Conservation (phyloP, 352 stramenopile species). For the Globisporangium abappressorium region DNA sequence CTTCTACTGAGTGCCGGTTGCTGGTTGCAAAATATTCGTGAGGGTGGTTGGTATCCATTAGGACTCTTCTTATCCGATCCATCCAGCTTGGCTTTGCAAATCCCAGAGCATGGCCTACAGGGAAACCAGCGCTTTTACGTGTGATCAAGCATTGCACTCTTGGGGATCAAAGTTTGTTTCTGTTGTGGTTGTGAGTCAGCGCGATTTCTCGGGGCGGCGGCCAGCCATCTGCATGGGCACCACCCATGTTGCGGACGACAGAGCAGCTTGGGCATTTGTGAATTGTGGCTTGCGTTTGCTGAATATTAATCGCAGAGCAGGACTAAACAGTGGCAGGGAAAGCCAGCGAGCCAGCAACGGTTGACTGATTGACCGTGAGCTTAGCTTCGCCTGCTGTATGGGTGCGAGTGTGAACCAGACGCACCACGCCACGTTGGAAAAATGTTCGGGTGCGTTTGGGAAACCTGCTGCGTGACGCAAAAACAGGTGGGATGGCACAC, state of each 20-base stretch:
- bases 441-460: background rate
- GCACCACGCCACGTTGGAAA: background rate
- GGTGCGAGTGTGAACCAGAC: background rate
- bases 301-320: background rate
- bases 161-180: background rate
- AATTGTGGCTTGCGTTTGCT: background rate
- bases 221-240: slow-evolving; percentile 4
- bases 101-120: background rate
- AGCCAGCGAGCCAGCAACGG: background rate
- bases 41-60: background rate
- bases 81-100: background rate
- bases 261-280: background rate
- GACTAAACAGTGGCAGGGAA: background rate
- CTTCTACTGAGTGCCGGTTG: background rate
- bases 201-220: background rate
- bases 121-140: background rate
- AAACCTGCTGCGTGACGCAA: slow-evolving; percentile 6
- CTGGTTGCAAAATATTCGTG: background rate
- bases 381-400: slow-evolving; percentile 3
- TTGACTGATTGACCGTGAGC: background rate
- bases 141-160: background rate
- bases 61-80: background rate
- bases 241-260: background rate
- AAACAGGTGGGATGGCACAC: slow-evolving; percentile 1
- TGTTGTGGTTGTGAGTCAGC: background rate